These are phyloP conservation scores for Melocanna baccifera DNA, from an alignment of 176 grass and related monocot genomes.

Conservation along the genomic window DNA sequence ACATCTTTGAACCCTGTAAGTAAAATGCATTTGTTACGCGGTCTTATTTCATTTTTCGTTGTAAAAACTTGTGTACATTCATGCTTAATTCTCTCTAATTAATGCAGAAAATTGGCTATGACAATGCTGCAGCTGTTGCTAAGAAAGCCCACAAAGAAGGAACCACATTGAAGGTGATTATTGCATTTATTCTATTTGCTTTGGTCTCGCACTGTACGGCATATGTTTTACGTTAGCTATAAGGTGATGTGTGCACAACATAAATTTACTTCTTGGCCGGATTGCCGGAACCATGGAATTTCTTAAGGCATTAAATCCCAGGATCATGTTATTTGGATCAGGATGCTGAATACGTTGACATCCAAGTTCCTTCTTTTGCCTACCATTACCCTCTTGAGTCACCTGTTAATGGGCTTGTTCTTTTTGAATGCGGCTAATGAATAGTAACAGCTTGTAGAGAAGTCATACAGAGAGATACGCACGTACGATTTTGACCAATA, in stretches of 20 bases:
- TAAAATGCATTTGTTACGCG: constrained; percentile 27
- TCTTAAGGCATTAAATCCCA: background rate
- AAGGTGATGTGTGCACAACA: background rate
- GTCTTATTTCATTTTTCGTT: constrained; percentile 15
- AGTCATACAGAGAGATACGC: too few relatives aligned
- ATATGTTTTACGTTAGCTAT: background rate
- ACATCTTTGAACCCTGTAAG: constrained; percentile 97
- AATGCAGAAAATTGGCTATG: constrained; percentile 97
- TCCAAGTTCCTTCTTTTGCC: background rate
- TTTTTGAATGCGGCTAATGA: too few relatives aligned
- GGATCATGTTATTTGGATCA: constrained; percentile 3
- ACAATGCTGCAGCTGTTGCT: constrained; percentile 90
- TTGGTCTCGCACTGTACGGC: background rate
- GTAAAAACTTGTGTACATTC: background rate
- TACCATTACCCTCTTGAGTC: background rate
- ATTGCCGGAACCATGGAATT: background rate
- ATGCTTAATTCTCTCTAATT: constrained; percentile 26
- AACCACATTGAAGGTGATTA: constrained; percentile 85
- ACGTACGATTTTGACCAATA: too few relatives aligned
- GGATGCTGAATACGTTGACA: background rate
- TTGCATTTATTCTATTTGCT: constrained; percentile 31
- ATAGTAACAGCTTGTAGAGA: too few relatives aligned
- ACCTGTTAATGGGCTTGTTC: background rate
- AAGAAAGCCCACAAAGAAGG: constrained; percentile 99
- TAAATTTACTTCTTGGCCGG: background rate